Conservation (phyloP, 1,284 basidiomycete species). For the Moesziomyces aphidis region DNA sequence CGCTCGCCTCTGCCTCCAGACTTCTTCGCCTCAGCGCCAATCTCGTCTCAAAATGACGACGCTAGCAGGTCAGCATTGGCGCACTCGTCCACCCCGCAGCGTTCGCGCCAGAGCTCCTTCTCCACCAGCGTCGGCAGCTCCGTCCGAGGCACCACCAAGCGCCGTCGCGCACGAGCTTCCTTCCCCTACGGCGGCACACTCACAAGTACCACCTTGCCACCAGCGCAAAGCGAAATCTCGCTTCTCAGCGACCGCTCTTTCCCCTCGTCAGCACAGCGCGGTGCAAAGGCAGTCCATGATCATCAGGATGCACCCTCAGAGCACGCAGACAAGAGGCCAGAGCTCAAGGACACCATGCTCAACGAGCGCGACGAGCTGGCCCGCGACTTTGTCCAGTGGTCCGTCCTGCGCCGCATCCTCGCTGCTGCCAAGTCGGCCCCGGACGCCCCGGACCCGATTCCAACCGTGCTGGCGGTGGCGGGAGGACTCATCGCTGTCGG, state of each 20-base stretch:
- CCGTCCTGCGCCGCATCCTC: constrained; percentile 77
- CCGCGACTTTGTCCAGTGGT: constrained; percentile 81
- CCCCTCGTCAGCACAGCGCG: constrained; percentile 10
- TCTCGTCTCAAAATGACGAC: constrained; percentile 39
- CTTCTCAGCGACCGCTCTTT: constrained; percentile 31
- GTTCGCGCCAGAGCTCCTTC: constrained; percentile 50
- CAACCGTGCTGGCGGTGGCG: constrained; percentile 81
- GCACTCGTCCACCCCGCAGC: constrained; percentile 29
- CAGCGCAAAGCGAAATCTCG: constrained; percentile 24
- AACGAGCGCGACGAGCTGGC: constrained; percentile 66
- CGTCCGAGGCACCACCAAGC: constrained; percentile 11
- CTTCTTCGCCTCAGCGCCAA: constrained; percentile 7
- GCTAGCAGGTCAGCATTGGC: constrained; percentile 13
- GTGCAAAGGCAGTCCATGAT: neutral
- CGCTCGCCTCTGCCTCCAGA: constrained; percentile 38
- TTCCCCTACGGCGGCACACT: constrained; percentile 34
- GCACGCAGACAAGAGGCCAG: neutral
- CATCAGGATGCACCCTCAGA: neutral
- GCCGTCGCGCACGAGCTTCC: constrained; percentile 26
- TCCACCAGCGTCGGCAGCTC: constrained; percentile 43
- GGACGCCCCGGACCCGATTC: constrained; percentile 72
- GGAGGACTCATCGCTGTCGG: constrained; percentile 92
- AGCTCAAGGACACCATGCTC: constrained; percentile 29
- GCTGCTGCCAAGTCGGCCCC: constrained; percentile 73
- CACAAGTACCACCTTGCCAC: constrained; percentile 15